Base-by-base conservation (phyloP, 1,139 yeast species). In the Debaryomyces sp. region DNA sequence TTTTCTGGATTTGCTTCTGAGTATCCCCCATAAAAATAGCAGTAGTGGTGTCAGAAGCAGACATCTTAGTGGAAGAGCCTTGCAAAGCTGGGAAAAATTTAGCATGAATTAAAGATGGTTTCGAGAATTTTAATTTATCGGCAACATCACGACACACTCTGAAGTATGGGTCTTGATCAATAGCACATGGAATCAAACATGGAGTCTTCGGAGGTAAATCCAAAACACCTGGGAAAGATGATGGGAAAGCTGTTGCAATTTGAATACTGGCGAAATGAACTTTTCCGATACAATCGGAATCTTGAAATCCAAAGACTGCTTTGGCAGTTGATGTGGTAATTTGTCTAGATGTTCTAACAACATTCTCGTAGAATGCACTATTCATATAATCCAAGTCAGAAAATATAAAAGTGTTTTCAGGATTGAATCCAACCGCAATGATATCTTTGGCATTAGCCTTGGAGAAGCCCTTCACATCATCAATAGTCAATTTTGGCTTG, bases 111-210 rank as follows among this genome's bases (percentile, higher is more conserved):
- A 94, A 80, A 5, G 97, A 84, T 18, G 98, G 99, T 71, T 95
- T 95, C 56, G 92, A 76, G 67, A 81, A 95, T 70, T 87, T 89
- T 64, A 95, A 81, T 68, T 92, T 94, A 63, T 86, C 91, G 23
- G 99, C 97, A 54, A 95, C 99, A 66, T 95, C 99, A 71, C 99
- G 82, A 71, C 97, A 89, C 27, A 95, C 96, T 69, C 99, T 82
- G 76, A 95, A 95, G 71, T 95, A 95, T 34, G 99, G 99, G 69
- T 95, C 99, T 75, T 92, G 97, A 68, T 95, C 99, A 67, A 95
- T 95, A 42, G 99, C 99, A 79, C 99, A 95, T 35, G 99, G 99
- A 68, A 95, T 95, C 68, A 95, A 77, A 71, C 97, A 89, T 51
- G 97, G 99, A 1, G 97, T 92, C 69, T 87, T 87, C 43, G 86